Evolutionary conservation across 2,329 filamentous ascomycete genomes (phyloP), one percentile per base, ranked within the genome.

Genomic region (Tolypocladium paradoxum): DNA sequence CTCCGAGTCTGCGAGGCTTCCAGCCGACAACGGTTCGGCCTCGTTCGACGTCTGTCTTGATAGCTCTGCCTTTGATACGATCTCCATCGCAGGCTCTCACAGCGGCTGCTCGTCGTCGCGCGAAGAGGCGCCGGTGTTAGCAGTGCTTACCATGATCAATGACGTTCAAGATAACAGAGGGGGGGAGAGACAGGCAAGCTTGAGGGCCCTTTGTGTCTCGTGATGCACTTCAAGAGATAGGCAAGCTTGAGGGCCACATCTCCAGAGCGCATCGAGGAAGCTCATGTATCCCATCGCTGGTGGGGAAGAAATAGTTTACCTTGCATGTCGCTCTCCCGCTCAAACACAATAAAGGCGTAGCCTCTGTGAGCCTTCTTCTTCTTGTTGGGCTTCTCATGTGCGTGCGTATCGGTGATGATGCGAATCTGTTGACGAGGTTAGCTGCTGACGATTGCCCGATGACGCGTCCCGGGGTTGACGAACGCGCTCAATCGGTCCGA

Each of bases 261-360:
- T 70, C 60, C 59, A 59, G 50, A 55, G 59, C 57, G 62, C 57
- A 59, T 60, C 60, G 58, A 52, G 56, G 46, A 53, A 36, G 36
- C 50, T 53, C 48, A 46, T 51, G 43, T 47, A 27, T 34, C 40
- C 49, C 49, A 55, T 51, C 38, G 47, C 50, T 46, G 55, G 49
- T 48, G 58, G 73, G 69, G 68, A 66, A 68, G 71, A 46, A 48
- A 49, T 52, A 47, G 53, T 72, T 83, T 95, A 96, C 91, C 90
- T 90, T 95, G 95, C 91, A 97, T 96, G 69, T 97, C 93, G 72
- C 92, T 91, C 73, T 97, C 93, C 69, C 89, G 86, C 72, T 97
- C 92, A 68, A 92, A 99, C 52, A 97, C 89, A 61, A 99, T 87
- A 67, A 99, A 99, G 56, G 90, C 93, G 70, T 99, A 99, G 57